Percentiles rank a stretch among this genome's conserved stretches.
Conservation (phyloP, 371 early-diverging fungal species). For the Actinomortierella wolfii region DNA sequence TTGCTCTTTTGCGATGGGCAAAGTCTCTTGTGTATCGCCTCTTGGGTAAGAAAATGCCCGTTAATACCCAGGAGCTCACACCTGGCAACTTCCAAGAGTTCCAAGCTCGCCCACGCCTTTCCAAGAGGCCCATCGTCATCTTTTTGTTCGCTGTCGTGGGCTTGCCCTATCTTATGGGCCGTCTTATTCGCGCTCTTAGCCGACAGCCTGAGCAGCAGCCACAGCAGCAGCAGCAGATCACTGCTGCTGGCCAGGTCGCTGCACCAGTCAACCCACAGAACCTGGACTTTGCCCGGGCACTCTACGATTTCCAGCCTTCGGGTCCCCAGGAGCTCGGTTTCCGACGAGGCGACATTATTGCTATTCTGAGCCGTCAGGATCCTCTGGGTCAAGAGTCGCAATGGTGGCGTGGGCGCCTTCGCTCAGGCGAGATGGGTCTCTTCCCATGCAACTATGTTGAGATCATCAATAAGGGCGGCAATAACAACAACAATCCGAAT, state of each 20-base stretch:
- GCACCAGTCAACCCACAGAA: conserved; percentile 59
- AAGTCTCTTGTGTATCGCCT: conserved; percentile 63
- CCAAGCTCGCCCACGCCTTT: conserved; percentile 56
- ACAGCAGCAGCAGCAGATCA: conserved; percentile 51
- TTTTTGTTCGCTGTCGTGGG: conserved; percentile 86
- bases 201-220: conserved; percentile 25
- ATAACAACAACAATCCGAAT: conserved; percentile 19
- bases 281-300: conserved; percentile 86
- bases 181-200: conserved; percentile 72
- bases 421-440: conserved; percentile 83
- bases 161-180: conserved; percentile 88
- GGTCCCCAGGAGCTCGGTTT: conserved; percentile 82
- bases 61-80: conserved; percentile 71
- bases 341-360: conserved; percentile 84
- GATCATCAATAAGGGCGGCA: conserved; percentile 59
- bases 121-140: conserved; percentile 75
- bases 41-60: conserved; percentile 67
- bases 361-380: conserved; percentile 79
- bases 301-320: conserved; percentile 83
- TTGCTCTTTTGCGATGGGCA: conserved; percentile 71
- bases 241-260: conserved; percentile 16
- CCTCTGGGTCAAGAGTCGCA: conserved; percentile 76
- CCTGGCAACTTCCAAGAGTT: conserved; percentile 71
- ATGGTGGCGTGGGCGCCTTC: conserved; percentile 93
- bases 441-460: conserved; percentile 93